Percentiles rank a stretch among this genome's conserved stretches.
Evolutionary conservation across 441 rosid species (phyloP).

Genomic region (Erodium trifolium): DNA sequence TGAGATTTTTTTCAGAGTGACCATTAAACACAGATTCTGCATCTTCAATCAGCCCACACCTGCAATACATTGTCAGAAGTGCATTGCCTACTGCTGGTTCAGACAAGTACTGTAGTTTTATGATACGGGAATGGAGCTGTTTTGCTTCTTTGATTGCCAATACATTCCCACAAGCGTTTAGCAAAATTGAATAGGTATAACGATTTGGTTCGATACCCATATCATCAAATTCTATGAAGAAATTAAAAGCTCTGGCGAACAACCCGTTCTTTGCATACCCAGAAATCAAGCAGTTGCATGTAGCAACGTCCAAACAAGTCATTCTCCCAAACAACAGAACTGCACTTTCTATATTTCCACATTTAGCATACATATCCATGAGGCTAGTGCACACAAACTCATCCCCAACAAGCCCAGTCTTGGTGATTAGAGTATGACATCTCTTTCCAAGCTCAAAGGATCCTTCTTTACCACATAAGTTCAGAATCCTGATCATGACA

Average conservation of each 20-base stretch:
- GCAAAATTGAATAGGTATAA: slow-evolving; percentile 23
- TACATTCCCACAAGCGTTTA: slow-evolving; percentile 18
- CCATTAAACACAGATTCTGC: slow-evolving; percentile 24
- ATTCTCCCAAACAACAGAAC: slow-evolving; percentile 17
- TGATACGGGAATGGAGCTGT: slow-evolving; percentile 25
- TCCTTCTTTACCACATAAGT: slow-evolving; percentile 17
- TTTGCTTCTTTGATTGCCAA: slow-evolving; percentile 21
- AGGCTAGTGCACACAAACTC: slow-evolving; percentile 30
- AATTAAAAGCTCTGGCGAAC: slow-evolving; percentile 23
- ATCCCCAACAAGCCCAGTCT: slow-evolving; percentile 22
- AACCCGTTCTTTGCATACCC: slow-evolving; percentile 26
- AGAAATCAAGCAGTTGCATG: slow-evolving; percentile 29
- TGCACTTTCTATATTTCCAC: slow-evolving; percentile 25
- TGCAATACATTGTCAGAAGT: slow-evolving; percentile 25
- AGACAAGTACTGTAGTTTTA: slow-evolving; percentile 23
- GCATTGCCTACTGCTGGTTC: slow-evolving; percentile 23
- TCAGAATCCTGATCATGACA: slow-evolving; percentile 15
- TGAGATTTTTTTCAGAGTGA: slow-evolving; percentile 23
- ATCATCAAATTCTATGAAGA: slow-evolving; percentile 18
- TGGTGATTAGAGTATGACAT: slow-evolving; percentile 27
- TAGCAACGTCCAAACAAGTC: slow-evolving; percentile 22
- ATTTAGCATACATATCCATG: slow-evolving; percentile 35
- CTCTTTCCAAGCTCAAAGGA: slow-evolving; percentile 25
- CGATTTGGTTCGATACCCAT: slow-evolving; percentile 20
- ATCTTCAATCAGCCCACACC: slow-evolving; percentile 20